Base-by-base conservation (phyloP, 495 filamentous ascomycete species). In the Friedmanniomyces simplex region DNA sequence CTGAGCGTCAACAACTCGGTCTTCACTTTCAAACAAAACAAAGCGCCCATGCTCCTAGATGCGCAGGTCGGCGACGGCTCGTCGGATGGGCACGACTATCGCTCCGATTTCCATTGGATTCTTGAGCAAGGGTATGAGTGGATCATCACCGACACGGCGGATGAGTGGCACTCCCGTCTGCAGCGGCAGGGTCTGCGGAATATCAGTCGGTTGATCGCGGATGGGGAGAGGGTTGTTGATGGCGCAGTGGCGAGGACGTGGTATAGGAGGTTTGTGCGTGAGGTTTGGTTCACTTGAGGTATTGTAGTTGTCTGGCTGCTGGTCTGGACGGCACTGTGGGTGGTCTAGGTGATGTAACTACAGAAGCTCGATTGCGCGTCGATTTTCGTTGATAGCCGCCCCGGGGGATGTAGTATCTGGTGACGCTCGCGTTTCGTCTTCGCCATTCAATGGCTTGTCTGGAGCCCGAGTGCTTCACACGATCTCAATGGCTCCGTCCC, bases 51-150 rank as follows among this genome's bases (percentile, higher is more conserved):
- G 25, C 25, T 37, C 3, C 24, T 52, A 2, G 49, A 52, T 20
- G 30, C 25, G 3, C 49, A 34, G 30, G 49, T 37, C 16, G 49
- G 49, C 49, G 20, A 32, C 26, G 20, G 30, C 8, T 52, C 49
- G 2, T 34, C 49, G 32, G 49, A 52, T n/a, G 49, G 49, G 4
- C 49, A 52, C 49, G 49, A 52, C 30, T 52, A 52, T 37, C 49
- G 49, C 12, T 34, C 26, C 25, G 49, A 52, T 22, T 52, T 52
- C 49, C 6, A 52, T 37, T 52, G 49, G 49, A 34, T 52, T n/a
- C 6, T 52, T 10, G 49, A 52, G 49, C 25, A 32, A 11, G 49
- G 49, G 8, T 52, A 34, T 22, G 25, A 52, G 16, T 52, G 49
- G 49, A 37, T 52, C 30, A 52, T 52, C n/a, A 34, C 26, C 7